Base-by-base conservation (phyloP, 2,329 filamentous ascomycete genomes). In the Sordariomycetes sp. region DNA sequence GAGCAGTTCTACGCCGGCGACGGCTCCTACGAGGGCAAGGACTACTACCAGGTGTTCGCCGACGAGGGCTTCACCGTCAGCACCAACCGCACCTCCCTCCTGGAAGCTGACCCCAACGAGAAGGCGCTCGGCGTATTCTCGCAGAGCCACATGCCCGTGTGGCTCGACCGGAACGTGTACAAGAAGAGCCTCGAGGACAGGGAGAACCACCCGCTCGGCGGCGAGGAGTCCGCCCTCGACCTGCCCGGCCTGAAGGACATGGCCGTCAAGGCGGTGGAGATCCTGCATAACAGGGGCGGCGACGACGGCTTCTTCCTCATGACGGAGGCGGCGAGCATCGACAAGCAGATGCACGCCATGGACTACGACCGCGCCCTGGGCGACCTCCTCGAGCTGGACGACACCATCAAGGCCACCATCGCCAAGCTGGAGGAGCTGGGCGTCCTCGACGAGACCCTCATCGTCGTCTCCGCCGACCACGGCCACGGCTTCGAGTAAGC, bases 331-430 rank as follows among this genome's bases (percentile, higher is more conserved):
- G 90, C 90, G 18, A 89, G 85, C 1, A 88, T 95, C 64, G 90
- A 94, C 74, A 95, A 95, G 79, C 87, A 90, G 79, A 94, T 95
- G 89, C 90, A 95, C 74, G 70, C 76, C 2, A 80, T 94, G 22
- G 90, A 94, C 74, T 94, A 94, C 69, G 88, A 94, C 72, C 88
- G 90, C 58, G 88, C 90, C 1, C 83, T 95, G 0, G 90, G 88
- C 58, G 90, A 95, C 65, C 82, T 95, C 1, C 82, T 95, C 48
- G 90, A 95, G 74, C 80, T 95, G 37, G 89, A 95, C 67, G 89
- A 95, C 72, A 91, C 90, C 4, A 76, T 95, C 64, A 84, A 84
- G 57, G 88, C 88, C 20, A 90, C 89, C 3, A 78, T 93, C 58
- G 78, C 78, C 53, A 85, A 89, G 67, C 84, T 95, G 51, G 77